Evolutionary conservation across 1,139 yeast species (phyloP).

Genomic region (Pichia inconspicua): DNA sequence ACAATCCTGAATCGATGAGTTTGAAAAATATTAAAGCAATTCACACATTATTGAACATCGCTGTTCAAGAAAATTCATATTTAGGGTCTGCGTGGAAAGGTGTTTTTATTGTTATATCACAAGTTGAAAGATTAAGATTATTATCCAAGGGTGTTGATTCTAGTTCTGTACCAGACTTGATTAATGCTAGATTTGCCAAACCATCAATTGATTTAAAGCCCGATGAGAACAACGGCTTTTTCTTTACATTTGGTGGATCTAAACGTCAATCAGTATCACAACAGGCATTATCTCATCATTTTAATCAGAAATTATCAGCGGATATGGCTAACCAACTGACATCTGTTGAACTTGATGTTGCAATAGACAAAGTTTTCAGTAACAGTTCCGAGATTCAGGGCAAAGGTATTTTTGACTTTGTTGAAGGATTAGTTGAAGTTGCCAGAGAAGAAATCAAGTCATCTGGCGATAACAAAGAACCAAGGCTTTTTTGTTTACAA

Average conservation of each 20-base stretch:
- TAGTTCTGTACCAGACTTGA: slow-evolving; percentile 76
- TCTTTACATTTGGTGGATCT: slow-evolving; percentile 16
- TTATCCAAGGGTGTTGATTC: slow-evolving; percentile 87
- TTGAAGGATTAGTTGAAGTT: slow-evolving; percentile 77
- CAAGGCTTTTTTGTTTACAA: slow-evolving; percentile 86
- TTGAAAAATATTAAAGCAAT: slow-evolving; percentile 78
- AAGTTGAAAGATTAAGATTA: slow-evolving; percentile 81
- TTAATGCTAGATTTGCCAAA: slow-evolving; percentile 59
- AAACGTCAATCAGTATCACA: slow-evolving; percentile 41
- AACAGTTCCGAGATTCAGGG: slow-evolving; percentile 77
- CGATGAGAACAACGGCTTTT: slow-evolving; percentile 9
- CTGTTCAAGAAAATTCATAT: slow-evolving; percentile 68
- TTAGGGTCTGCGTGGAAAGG: slow-evolving; percentile 78
- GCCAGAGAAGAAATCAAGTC: slow-evolving; percentile 88
- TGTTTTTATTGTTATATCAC: slow-evolving; percentile 74
- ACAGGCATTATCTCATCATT: slow-evolving; percentile 41
- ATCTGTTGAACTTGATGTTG: slow-evolving; percentile 72
- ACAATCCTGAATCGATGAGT: slow-evolving; percentile 71
- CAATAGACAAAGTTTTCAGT: slow-evolving; percentile 81
- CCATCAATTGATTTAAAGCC: slow-evolving; percentile 44
- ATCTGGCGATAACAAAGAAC: slow-evolving; percentile 72
- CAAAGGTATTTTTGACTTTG: slow-evolving; percentile 78
- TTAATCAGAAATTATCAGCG: slow-evolving; percentile 42
- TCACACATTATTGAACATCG: slow-evolving; percentile 63
- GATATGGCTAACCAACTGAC: slow-evolving; percentile 55